Percentiles rank a stretch among this genome's conserved stretches.
Evolutionary conservation across 1,284 basidiomycete species (phyloP).

Genomic region (Leccinum pachyderme): DNA sequence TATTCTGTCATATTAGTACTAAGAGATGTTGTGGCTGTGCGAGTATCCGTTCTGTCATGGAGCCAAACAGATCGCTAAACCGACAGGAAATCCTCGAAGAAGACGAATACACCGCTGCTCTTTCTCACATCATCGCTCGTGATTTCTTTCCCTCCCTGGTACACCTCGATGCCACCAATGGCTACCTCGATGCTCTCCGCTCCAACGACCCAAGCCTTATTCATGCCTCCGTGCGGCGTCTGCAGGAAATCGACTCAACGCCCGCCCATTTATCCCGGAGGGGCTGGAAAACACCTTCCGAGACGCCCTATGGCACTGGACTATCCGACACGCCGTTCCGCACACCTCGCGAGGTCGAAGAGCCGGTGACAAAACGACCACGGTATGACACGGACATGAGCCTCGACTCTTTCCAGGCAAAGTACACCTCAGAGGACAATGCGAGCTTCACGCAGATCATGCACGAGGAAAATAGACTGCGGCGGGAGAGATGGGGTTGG

Average conservation of each 20-base stretch:
- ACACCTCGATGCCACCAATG: conserved; percentile 84
- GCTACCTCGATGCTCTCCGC: conserved; percentile 76
- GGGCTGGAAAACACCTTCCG: conserved; percentile 52
- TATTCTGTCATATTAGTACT: conserved; percentile 19
- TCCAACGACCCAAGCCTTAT: conserved; percentile 73
- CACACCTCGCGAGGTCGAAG: conserved; percentile 36
- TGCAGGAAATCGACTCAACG: conserved; percentile 62
- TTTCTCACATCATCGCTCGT: conserved; percentile 93
- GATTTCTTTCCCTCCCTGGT: conserved; percentile 96
- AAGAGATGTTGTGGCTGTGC: conserved; percentile 17
- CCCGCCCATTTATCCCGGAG: conserved; percentile 39
- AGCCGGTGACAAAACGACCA: conserved; percentile 50
- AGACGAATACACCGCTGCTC: conserved; percentile 89
- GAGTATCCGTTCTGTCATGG: conserved; percentile 17
- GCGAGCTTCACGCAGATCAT: conserved; percentile 90
- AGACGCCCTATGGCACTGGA: conserved; percentile 62
- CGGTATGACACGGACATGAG: conserved; percentile 61
- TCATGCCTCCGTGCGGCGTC: conserved; percentile 66
- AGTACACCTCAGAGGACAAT: conserved; percentile 94
- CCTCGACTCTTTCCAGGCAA: conserved; percentile 84
- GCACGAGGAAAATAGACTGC: conserved; percentile 79
- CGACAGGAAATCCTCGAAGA: conserved; percentile 81
- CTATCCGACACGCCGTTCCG: conserved; percentile 67
- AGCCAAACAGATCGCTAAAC: conserved; percentile 54
- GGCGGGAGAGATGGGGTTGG: conserved; percentile 82